These are phyloP conservation scores for Ophiostoma sp. DNA, from an alignment of 2,329 filamentous ascomycete species.

Conservation along the genomic window DNA sequence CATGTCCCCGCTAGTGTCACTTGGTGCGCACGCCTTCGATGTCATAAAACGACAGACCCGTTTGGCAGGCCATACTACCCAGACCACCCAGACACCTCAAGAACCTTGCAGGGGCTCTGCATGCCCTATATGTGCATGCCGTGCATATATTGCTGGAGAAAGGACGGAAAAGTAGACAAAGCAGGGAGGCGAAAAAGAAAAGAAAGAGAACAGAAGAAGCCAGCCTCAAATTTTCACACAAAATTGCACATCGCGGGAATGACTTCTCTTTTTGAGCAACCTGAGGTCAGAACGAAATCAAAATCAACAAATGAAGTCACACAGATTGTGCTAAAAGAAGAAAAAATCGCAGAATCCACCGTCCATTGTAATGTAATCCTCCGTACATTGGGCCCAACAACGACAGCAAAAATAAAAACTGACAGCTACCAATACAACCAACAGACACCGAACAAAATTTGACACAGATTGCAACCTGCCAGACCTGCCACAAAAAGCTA, in stretches of 20 bases:
- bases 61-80: not conserved
- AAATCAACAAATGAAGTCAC: not conserved
- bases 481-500: not conserved
- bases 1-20: not conserved
- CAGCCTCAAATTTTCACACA: not conserved
- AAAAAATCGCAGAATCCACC: not conserved
- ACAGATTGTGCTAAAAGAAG: not conserved
- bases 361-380: too few relatives aligned
- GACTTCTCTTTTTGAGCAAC: not conserved
- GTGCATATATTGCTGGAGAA: not conserved
- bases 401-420: not conserved
- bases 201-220: not conserved
- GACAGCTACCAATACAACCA: not conserved
- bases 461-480: not conserved
- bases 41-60: not conserved
- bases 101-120: slow-evolving; percentile 16
- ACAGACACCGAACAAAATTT: not conserved
- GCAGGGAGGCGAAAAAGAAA: not conserved
- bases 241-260: not conserved
- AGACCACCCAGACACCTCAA: not conserved
- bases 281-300: not conserved
- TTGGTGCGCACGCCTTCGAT: not conserved
- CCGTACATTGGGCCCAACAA: not conserved
- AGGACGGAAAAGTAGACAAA: not conserved
- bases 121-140: slow-evolving; percentile 20